Conservation (phyloP, 192 early-diverging fungal species). For the Coemansia reversa region DNA sequence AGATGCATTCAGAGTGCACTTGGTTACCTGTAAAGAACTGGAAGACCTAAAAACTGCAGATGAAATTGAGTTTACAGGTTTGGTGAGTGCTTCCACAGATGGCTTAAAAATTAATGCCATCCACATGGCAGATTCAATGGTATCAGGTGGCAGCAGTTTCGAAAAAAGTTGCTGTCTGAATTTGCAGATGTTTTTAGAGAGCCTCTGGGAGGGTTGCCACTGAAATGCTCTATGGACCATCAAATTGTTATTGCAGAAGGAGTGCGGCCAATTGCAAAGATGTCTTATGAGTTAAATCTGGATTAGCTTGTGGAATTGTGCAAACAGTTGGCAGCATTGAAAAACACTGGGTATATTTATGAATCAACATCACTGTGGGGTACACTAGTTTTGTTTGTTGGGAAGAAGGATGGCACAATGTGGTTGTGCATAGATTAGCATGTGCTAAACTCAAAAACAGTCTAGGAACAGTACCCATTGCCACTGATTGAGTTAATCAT, state of each 20-base stretch:
- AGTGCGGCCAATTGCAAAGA: not conserved
- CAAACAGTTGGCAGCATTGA: conserved; percentile 22
- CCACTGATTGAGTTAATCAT: conserved; percentile 53
- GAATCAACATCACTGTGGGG: conserved; percentile 42
- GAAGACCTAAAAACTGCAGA: not conserved
- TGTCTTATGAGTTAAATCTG: conserved; percentile 22
- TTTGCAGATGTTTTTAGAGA: too few species aligned
- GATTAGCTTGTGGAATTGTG: conserved; percentile 32
- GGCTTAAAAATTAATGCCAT: not conserved
- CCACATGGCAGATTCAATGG: not conserved
- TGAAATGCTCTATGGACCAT: not conserved
- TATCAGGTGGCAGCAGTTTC: not conserved
- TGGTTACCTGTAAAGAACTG: too few species aligned
- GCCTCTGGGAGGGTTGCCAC: too few species aligned
- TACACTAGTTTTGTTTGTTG: conserved; percentile 41
- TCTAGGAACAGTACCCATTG: conserved; percentile 52
- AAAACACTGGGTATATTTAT: conserved; percentile 26
- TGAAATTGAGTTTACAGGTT: not conserved
- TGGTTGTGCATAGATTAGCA: conserved; percentile 53
- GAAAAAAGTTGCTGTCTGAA: too few species aligned
- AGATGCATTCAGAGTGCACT: too few species aligned
- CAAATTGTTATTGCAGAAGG: not conserved
- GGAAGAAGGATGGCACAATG: conserved; percentile 51
- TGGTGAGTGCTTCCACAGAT: not conserved
- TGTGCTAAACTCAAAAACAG: conserved; percentile 56